phyloP scores from a whole-genome alignment of 257 asterid species.

The Perilla frutescens region DNA sequence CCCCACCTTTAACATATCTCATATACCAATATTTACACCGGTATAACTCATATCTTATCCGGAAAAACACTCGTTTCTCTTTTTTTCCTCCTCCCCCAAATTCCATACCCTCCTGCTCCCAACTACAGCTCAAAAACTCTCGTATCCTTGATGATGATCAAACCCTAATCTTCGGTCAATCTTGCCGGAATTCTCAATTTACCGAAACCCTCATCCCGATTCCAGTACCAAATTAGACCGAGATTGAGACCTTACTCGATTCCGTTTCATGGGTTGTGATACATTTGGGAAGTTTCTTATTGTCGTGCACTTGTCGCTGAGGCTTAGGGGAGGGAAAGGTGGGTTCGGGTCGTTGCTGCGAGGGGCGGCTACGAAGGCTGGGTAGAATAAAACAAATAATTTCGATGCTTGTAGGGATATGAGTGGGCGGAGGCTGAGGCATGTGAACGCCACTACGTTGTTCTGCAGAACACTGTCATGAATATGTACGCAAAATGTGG shows the following conservation, averaged over 20 bases:
- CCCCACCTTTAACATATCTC: too few relatives aligned
- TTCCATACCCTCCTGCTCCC: slow-evolving; percentile 61
- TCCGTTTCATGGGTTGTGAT: too few relatives aligned
- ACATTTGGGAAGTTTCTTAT: too few relatives aligned
- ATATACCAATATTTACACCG: too few relatives aligned
- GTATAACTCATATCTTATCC: too few relatives aligned
- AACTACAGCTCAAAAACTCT: slow-evolving; percentile 53
- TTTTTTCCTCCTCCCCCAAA: slow-evolving; percentile 40
- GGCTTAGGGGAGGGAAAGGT: slow-evolving; percentile 78
- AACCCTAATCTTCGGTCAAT: slow-evolving; percentile 39
- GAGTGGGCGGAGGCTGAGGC: slow-evolving; percentile 97
- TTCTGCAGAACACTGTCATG: too few relatives aligned
- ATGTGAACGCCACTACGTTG: slow-evolving; percentile 64
- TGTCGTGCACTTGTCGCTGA: too few relatives aligned
- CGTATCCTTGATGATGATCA: slow-evolving; percentile 44
- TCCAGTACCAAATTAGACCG: background rate
- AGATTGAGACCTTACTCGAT: too few relatives aligned
- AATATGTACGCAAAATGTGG: too few relatives aligned
- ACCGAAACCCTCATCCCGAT: slow-evolving; percentile 33
- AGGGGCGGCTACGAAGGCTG: slow-evolving; percentile 98
- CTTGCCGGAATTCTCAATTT: slow-evolving; percentile 23
- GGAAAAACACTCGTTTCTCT: too few relatives aligned
- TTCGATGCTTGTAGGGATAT: slow-evolving; percentile 98
- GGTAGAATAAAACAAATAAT: slow-evolving; percentile 94
- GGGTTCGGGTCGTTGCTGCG: slow-evolving; percentile 92